A percentile compares a stretch with the other conserved stretches of the same genome.
phyloP scores from a whole-genome alignment of 2,329 filamentous ascomycete genomes.

The Hypoxylon sp. region DNA sequence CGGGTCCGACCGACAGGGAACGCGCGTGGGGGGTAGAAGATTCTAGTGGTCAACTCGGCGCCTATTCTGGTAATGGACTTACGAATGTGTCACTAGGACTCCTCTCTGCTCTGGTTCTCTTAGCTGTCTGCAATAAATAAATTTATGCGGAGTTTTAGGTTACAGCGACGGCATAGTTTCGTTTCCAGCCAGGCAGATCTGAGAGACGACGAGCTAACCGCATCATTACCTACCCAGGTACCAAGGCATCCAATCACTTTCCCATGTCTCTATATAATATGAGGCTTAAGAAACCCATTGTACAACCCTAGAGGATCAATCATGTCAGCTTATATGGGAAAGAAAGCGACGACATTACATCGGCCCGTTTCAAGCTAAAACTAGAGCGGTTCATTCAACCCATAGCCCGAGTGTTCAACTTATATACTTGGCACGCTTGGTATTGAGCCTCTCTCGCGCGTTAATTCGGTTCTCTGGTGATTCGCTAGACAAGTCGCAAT shows the following conservation, averaged over 20 bases:
- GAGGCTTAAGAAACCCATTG: neutral
- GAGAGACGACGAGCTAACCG: neutral
- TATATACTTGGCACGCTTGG: neutral
- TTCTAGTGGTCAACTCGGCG: neutral
- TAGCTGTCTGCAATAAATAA: neutral
- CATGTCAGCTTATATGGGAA: slow-evolving; percentile 1
- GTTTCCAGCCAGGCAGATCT: neutral
- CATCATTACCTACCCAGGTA: neutral
- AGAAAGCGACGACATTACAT: neutral
- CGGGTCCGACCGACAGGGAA: neutral
- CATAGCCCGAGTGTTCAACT: neutral
- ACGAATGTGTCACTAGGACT: neutral
- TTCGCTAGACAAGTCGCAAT: neutral
- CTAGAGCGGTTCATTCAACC: neutral
- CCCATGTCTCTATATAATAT: neutral
- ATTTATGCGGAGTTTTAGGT: neutral
- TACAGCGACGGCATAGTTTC: neutral
- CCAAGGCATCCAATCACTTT: neutral
- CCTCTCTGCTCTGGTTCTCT: neutral
- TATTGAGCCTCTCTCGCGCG: neutral
- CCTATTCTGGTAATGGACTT: neutral
- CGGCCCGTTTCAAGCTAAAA: neutral
- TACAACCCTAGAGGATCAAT: neutral
- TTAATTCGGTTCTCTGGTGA: neutral
- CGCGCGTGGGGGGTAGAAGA: neutral